Evolutionary conservation across 352 stramenopile species (phyloP).

Genomic region (Phytophthora sansomeana): DNA sequence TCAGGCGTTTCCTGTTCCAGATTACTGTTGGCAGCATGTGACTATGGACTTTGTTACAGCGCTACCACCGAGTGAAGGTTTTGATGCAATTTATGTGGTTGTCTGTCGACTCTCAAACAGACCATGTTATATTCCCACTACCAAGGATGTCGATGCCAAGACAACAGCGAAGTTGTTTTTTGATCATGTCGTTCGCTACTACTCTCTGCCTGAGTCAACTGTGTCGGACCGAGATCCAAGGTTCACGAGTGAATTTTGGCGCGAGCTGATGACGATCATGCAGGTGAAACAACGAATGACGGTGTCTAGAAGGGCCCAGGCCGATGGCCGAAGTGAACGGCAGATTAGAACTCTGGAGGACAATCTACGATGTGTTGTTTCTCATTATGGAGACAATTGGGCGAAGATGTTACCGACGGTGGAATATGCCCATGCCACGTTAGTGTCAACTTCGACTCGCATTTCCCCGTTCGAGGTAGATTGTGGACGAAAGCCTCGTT

Average conservation of each 20-base stretch:
- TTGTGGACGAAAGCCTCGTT: conserved; percentile 6
- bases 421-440: conserved; percentile 17
- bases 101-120: conserved; percentile 5
- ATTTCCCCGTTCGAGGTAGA: conserved; percentile 13
- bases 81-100: conserved; percentile 8
- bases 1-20: neutral
- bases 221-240: neutral
- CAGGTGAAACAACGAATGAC: conserved; percentile 19
- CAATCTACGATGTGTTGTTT: conserved; percentile 14
- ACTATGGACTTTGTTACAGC: conserved; percentile 11
- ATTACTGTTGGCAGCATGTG: conserved; percentile 2
- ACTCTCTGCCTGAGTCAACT: neutral
- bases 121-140: conserved; percentile 8
- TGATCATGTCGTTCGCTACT: conserved; percentile 8
- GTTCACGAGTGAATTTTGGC: conserved; percentile 15
- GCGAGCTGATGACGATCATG: conserved; percentile 14
- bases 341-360: conserved; percentile 13
- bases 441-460: conserved; percentile 6
- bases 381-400: conserved; percentile 17
- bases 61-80: conserved; percentile 7
- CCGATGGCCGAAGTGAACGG: conserved; percentile 9
- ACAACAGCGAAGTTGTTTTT: conserved; percentile 12
- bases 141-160: conserved; percentile 8
- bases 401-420: conserved; percentile 6
- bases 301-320: conserved; percentile 10